phyloP scores from a whole-genome alignment of 371 early-diverging fungal genomes.

The Mucor indicus region DNA sequence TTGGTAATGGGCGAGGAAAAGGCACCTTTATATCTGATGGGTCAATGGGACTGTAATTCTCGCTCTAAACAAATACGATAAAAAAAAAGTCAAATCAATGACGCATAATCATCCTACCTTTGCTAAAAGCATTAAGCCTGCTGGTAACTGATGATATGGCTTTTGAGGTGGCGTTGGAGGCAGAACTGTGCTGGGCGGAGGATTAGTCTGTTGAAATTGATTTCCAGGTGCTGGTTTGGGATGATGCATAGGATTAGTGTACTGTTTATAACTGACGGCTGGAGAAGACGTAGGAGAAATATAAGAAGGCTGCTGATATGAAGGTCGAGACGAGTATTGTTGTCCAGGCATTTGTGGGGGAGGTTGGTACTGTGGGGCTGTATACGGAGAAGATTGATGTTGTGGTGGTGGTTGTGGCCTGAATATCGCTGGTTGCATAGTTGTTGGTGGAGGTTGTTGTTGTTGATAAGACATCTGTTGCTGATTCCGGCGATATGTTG shows the following conservation, averaged over 20 bases:
- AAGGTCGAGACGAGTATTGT: background rate
- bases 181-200: background rate
- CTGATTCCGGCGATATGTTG: too few relatives aligned
- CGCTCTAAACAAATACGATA: background rate
- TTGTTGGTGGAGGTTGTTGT: background rate
- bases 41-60: conserved; percentile 48
- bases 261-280: too few relatives aligned
- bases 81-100: background rate
- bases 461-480: conserved; percentile 5
- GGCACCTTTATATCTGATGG: conserved; percentile 33
- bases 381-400: background rate
- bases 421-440: background rate
- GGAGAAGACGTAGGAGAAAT: background rate
- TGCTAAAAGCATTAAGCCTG: conserved; percentile 52
- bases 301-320: background rate
- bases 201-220: too few relatives aligned
- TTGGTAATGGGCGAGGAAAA: conserved; percentile 20
- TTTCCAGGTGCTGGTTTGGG: too few relatives aligned
- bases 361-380: background rate
- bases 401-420: background rate
- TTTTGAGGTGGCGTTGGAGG: conserved; percentile 21
- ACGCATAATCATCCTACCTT: too few relatives aligned
- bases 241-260: too few relatives aligned
- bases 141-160: conserved; percentile 55
- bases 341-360: background rate